phyloP scores from a whole-genome alignment of 2,329 filamentous ascomycete genomes.

The Fusarium bulbicola region DNA sequence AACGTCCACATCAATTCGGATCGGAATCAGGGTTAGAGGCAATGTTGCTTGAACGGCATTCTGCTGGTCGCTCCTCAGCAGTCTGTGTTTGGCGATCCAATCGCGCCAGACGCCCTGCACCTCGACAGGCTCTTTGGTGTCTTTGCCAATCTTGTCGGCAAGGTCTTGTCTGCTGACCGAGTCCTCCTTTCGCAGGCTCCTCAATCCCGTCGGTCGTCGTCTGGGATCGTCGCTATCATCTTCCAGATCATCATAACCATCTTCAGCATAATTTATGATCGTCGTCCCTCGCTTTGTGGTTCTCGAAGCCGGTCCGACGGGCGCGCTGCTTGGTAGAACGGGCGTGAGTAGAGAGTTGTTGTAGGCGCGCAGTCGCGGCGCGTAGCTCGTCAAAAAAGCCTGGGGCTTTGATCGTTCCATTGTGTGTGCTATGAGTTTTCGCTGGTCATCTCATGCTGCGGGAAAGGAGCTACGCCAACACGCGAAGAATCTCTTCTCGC shows the following conservation, averaged over 20 bases:
- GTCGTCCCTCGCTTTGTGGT: slow-evolving; percentile 98
- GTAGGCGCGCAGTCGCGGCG: slow-evolving; percentile 88
- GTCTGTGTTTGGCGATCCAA: slow-evolving; percentile 84
- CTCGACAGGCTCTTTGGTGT: slow-evolving; percentile 79
- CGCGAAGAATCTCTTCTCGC: slow-evolving; percentile 31
- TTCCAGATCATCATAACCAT: slow-evolving; percentile 84
- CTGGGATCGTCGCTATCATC: slow-evolving; percentile 79
- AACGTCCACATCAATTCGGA: slow-evolving; percentile 95
- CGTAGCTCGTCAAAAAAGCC: slow-evolving; percentile 90
- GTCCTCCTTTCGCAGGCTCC: slow-evolving; percentile 84
- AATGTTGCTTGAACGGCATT: slow-evolving; percentile 75
- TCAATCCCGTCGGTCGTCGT: slow-evolving; percentile 82
- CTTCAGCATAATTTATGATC: slow-evolving; percentile 97
- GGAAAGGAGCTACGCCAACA: slow-evolving; percentile 34
- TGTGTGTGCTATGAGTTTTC: slow-evolving; percentile 37
- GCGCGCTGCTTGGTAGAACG: slow-evolving; percentile 75
- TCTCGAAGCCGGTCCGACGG: slow-evolving; percentile 73
- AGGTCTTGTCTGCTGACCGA: slow-evolving; percentile 68
- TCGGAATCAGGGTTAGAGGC: slow-evolving; percentile 90
- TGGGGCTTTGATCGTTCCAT: slow-evolving; percentile 73
- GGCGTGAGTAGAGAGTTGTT: slow-evolving; percentile 92
- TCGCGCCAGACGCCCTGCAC: slow-evolving; percentile 93
- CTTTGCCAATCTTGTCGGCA: slow-evolving; percentile 83
- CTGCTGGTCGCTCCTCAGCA: slow-evolving; percentile 65
- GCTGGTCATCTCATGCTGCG: slow-evolving; percentile 46